These are phyloP conservation scores for Tylopilus rubrobrunneus DNA, from an alignment of 768 basidiomycete species.

Conservation along the genomic window DNA sequence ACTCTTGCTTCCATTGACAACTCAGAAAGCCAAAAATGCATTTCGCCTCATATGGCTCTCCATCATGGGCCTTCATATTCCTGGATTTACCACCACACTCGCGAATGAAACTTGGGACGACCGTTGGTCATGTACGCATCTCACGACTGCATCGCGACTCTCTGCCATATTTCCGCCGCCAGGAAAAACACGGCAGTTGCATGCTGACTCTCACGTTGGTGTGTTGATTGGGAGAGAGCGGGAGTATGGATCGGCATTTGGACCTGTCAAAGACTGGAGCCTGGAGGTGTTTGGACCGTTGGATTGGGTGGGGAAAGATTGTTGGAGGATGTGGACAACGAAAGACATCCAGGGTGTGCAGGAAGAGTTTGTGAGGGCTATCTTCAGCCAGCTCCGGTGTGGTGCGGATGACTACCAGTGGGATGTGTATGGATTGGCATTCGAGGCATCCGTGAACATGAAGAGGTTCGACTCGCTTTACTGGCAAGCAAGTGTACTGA, in stretches of 20 bases:
- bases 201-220: conserved; percentile 62
- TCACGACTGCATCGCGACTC: conserved; percentile 45
- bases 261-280: conserved; percentile 67
- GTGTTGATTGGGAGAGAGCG: conserved; percentile 63
- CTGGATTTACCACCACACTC: conserved; percentile 52
- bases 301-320: conserved; percentile 38
- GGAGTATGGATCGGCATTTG: conserved; percentile 57
- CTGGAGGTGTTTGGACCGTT: conserved; percentile 50
- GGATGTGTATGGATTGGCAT: conserved; percentile 63
- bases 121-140: conserved; percentile 54
- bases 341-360: conserved; percentile 53
- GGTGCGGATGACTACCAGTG: conserved; percentile 53
- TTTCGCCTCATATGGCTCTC: conserved; percentile 72
- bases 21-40: conserved; percentile 43
- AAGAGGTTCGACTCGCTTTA: conserved; percentile 46
- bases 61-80: conserved; percentile 66
- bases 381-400: conserved; percentile 57
- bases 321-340: conserved; percentile 41
- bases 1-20: conserved; percentile 47
- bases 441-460: conserved; percentile 55
- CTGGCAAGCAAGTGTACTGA: conserved; percentile 8
- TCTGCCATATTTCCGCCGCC: conserved; percentile 49
- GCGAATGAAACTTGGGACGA: conserved; percentile 55
- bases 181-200: conserved; percentile 29
- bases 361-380: conserved; percentile 44